Evolutionary conservation across 2,329 filamentous ascomycete genomes (phyloP), one percentile per base, ranked within the genome.

Genomic region (Diplodia seriata): DNA sequence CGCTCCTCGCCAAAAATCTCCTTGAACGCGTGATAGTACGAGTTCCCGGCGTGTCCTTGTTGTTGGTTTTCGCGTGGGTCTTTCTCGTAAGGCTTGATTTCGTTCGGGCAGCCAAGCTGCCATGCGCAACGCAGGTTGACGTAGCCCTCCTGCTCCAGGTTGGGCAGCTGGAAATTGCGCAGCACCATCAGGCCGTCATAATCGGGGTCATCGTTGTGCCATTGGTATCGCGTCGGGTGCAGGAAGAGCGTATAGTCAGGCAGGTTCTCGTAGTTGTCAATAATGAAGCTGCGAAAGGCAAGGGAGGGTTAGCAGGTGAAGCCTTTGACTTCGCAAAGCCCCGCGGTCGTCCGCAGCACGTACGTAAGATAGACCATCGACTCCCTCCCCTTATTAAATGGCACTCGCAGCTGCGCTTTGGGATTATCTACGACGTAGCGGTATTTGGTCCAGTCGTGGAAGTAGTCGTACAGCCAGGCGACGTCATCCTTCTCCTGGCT

Each of bases 51-150:
- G 68, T 84, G 83, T 1, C 84, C 79, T 20, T 80, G 76, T 49
- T 75, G 72, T 65, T 80, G 57, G 20, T 79, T 76, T 47, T 75
- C 73, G 49, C 81, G 75, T 66, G 80, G 78, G 56, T 76, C 75
- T 64, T 81, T 75, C 0, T 73, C 76, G 23, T 81, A 71, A 0
- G 85, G 85, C 53, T 80, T 81, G 64, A 86, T 83, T 62, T 85
- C 84, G 0, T 72, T 72, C 0, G 85, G 85, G 71, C 85, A 86
- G 1, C 85, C 85, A 1, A 85, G 75, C 1, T 77, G 76, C 84
- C 84, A 85, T 26, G 78, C 81, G 70, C 85, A 87, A 50, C 85
- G 83, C 18, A 86, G 78, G 66, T 85, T 86, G 40, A 84, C 82
- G 67, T 86, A 87, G 67, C 85, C 84, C 72, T 83, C 77, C 68